phyloP scores from a whole-genome alignment of 164 flowering plant genomes.

The Chloranthus sessilifolius region DNA sequence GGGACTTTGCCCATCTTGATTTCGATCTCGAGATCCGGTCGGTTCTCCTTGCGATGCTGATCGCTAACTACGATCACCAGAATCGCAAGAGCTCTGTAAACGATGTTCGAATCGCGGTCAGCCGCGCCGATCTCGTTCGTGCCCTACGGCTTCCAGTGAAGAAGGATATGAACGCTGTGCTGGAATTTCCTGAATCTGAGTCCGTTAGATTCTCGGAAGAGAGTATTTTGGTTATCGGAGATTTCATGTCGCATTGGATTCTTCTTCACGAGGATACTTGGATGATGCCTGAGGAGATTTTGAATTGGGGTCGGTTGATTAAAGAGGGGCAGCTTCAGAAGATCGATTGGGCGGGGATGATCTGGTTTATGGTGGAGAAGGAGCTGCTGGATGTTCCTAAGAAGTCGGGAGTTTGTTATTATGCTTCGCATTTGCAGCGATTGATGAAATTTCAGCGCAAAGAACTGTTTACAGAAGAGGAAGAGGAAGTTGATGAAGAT shows the following conservation, averaged over 20 bases:
- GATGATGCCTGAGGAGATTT: conserved; percentile 64
- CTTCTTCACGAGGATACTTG: conserved; percentile 69
- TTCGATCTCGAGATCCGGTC: conserved; percentile 44
- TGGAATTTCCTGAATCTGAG: conserved; percentile 23
- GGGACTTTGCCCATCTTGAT: conserved; percentile 75
- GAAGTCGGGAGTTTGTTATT: conserved; percentile 36
- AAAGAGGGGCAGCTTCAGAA: conserved; percentile 67
- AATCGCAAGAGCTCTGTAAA: conserved; percentile 42
- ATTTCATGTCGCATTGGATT: conserved; percentile 69
- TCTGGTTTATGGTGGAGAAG: conserved; percentile 95
- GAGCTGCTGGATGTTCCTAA: conserved; percentile 44
- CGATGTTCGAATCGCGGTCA: conserved; percentile 36
- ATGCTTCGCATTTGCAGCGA: conserved; percentile 73
- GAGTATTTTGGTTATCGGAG: conserved; percentile 37
- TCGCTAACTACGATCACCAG: conserved; percentile 34
- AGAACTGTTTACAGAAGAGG: conserved; percentile 32
- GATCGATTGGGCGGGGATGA: conserved; percentile 72
- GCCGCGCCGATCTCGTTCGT: conserved; percentile 60
- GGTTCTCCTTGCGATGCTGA: conserved; percentile 51
- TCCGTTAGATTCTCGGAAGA: conserved; percentile 28
- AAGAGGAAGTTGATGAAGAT: conserved; percentile 15
- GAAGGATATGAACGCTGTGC: conserved; percentile 28
- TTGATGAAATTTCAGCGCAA: conserved; percentile 56
- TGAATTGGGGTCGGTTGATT: conserved; percentile 34
- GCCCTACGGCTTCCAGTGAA: conserved; percentile 68